Conservation (phyloP, 2,329 filamentous ascomycete species). For the Leptographium radiaticola region DNA sequence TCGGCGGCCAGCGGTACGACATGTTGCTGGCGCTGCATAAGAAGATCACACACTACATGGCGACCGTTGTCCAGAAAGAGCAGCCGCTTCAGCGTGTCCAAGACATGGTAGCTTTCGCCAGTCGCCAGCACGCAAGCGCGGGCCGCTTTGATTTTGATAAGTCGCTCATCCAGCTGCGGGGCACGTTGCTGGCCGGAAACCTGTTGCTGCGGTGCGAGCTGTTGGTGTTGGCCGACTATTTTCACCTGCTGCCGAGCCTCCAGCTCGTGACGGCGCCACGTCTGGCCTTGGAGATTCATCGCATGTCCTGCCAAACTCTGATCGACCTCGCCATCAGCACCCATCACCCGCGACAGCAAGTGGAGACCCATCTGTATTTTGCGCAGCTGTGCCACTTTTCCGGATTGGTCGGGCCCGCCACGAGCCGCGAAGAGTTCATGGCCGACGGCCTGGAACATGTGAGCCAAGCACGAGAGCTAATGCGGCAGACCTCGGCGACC, state of each 20-base stretch:
- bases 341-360: slow-evolving; percentile 26
- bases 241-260: neutral
- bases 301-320: slow-evolving; percentile 26
- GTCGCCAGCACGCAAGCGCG: slow-evolving; percentile 16
- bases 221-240: slow-evolving; percentile 24
- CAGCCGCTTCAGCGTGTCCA: slow-evolving; percentile 35
- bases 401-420: neutral
- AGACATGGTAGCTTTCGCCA: slow-evolving; percentile 27
- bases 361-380: slow-evolving; percentile 36
- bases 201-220: slow-evolving; percentile 37
- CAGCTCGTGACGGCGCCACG: neutral
- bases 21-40: slow-evolving; percentile 12
- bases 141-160: slow-evolving; percentile 22
- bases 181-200: slow-evolving; percentile 25
- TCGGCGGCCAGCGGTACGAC: slow-evolving; percentile 9
- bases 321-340: slow-evolving; percentile 22
- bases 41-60: slow-evolving; percentile 11
- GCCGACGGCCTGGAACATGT: slow-evolving; percentile 9
- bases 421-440: neutral
- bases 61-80: slow-evolving; percentile 26
- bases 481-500: slow-evolving; percentile 15
- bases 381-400: slow-evolving; percentile 26
- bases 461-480: slow-evolving; percentile 9
- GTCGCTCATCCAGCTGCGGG: slow-evolving; percentile 22
- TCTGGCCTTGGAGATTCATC: slow-evolving; percentile 12